Evolutionary conservation across 2,329 filamentous ascomycete genomes (phyloP).

Genomic region (Ophiostoma pallidulum): DNA sequence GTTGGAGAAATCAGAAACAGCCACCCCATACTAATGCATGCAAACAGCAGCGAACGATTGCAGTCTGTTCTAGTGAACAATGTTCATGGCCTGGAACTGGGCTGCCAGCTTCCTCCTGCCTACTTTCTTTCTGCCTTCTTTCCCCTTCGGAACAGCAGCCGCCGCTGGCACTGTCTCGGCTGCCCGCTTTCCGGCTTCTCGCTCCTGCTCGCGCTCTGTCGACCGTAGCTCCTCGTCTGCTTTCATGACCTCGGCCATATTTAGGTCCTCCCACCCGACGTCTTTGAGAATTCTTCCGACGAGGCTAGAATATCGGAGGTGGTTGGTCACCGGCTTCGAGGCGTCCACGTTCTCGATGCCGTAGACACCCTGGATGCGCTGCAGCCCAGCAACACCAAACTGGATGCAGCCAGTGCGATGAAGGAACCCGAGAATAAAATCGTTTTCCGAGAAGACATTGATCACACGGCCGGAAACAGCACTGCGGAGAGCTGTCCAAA

Average conservation of each 20-base stretch:
- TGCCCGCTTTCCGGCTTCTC: conserved; percentile 1
- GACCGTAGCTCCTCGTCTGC: conserved; percentile 24
- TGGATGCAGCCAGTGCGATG: conserved; percentile 76
- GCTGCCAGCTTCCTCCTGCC: conserved; percentile 7
- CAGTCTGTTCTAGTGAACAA: background rate
- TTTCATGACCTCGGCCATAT: conserved; percentile 28
- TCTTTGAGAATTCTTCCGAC: conserved; percentile 57
- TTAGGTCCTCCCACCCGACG: conserved; percentile 60
- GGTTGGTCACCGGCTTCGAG: conserved; percentile 55
- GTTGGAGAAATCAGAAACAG: background rate
- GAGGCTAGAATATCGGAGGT: conserved; percentile 61
- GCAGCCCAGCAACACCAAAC: conserved; percentile 74
- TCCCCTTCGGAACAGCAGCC: too few relatives aligned
- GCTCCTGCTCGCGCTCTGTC: conserved; percentile 19
- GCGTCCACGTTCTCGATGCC: conserved; percentile 60
- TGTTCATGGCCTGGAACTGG: conserved; percentile 6
- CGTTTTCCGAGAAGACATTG: conserved; percentile 81
- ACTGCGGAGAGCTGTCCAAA: conserved; percentile 69
- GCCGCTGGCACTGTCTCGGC: background rate
- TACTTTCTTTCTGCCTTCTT: conserved; percentile 1
- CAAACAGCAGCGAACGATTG: background rate
- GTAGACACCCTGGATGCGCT: conserved; percentile 58
- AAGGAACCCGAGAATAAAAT: conserved; percentile 80
- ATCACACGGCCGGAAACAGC: conserved; percentile 77
- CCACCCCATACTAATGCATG: background rate